Evolutionary conservation across 768 basidiomycete species (phyloP).

Genomic region (Tylopilus sp.): DNA sequence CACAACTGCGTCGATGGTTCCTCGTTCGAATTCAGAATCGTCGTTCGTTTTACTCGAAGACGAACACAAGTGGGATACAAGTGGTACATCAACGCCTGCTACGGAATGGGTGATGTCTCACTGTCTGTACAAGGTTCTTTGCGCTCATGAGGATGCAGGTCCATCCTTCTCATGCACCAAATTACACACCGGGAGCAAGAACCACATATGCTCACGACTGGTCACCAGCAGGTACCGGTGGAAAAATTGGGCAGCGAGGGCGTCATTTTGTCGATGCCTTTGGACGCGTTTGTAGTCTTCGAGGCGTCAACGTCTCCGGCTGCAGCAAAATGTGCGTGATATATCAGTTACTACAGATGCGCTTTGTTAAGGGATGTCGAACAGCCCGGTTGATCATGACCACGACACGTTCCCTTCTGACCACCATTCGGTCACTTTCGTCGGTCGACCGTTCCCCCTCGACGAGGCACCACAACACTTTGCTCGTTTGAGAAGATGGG

Average conservation of each 20-base stretch:
- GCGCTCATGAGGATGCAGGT: constrained; percentile 11
- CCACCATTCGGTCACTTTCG: constrained; percentile 70
- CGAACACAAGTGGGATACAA: background rate
- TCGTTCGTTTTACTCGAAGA: constrained; percentile 49
- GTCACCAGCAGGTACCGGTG: constrained; percentile 55
- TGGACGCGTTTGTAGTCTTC: constrained; percentile 74
- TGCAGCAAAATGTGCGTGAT: constrained; percentile 69
- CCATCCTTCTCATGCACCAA: constrained; percentile 47
- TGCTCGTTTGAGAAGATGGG: constrained; percentile 78
- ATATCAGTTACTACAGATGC: constrained; percentile 12
- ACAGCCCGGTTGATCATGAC: constrained; percentile 67
- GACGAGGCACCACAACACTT: constrained; percentile 86
- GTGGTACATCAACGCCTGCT: background rate
- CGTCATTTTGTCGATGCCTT: constrained; percentile 79
- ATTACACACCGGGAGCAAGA: constrained; percentile 46
- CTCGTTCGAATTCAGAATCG: constrained; percentile 37
- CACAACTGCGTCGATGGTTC: constrained; percentile 17
- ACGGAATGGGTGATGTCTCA: constrained; percentile 1
- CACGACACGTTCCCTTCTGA: constrained; percentile 65
- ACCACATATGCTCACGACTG: constrained; percentile 71
- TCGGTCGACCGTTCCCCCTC: constrained; percentile 88
- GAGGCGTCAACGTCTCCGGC: constrained; percentile 87
- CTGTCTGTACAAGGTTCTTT: background rate
- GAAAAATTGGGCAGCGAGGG: constrained; percentile 56
- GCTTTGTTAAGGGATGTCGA: constrained; percentile 4